Evolutionary conservation across 192 early-diverging fungal species (phyloP).

Genomic region (Podila horticola): DNA sequence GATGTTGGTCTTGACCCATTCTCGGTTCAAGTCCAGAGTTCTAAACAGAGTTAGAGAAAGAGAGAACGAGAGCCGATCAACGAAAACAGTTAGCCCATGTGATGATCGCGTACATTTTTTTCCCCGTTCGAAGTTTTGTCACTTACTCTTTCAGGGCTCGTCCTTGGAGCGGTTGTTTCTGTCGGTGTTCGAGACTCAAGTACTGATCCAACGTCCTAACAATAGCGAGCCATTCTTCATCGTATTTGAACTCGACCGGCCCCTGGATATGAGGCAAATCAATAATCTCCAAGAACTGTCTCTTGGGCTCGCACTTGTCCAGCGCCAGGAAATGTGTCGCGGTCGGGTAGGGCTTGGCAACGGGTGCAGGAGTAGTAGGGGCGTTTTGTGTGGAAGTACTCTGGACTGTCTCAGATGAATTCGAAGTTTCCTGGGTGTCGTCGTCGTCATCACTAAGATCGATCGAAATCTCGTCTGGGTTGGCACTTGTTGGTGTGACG

Average conservation of each 20-base stretch:
- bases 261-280: constrained; percentile 55
- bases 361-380: not conserved
- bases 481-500: constrained; percentile 10
- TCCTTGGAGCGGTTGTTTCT: constrained; percentile 62
- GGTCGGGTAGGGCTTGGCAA: constrained; percentile 29
- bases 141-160: constrained; percentile 56
- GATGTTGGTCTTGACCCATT: constrained; percentile 75
- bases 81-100: not conserved
- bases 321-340: constrained; percentile 88
- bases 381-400: constrained; percentile 9
- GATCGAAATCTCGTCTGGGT: constrained; percentile 73
- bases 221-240: constrained; percentile 87
- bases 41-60: constrained; percentile 30
- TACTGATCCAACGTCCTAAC: constrained; percentile 69
- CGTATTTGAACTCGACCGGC: constrained; percentile 76
- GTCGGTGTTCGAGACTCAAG: constrained; percentile 54
- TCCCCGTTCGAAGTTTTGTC: no score
- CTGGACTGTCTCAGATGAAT: not conserved
- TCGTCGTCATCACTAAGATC: constrained; percentile 53
- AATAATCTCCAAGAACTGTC: constrained; percentile 81
- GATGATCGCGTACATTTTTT: no score
- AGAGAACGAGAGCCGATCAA: not conserved
- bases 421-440: constrained; percentile 1
- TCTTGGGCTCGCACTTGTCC: constrained; percentile 90
- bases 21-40: constrained; percentile 67